Percentiles rank a stretch among this genome's conserved stretches.
phyloP scores from a whole-genome alignment of 2,329 filamentous ascomycete species.

The Trichophaea hybrida region DNA sequence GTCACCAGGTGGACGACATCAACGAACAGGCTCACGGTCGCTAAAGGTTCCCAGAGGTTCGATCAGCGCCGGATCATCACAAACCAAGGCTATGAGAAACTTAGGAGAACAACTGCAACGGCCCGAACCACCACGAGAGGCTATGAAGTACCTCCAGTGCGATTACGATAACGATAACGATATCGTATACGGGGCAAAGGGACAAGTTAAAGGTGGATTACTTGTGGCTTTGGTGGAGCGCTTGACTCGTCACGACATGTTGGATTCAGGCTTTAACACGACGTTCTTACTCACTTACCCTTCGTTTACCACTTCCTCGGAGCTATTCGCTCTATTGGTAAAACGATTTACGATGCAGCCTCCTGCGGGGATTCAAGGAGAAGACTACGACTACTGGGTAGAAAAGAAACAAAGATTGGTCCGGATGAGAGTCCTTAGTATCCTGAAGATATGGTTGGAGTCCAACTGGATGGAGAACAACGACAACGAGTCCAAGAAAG shows the following conservation, averaged over 20 bases:
- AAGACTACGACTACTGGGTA: constrained; percentile 75
- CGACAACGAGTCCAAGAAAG: constrained; percentile 64
- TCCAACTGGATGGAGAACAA: constrained; percentile 97
- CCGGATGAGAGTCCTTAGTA: constrained; percentile 90
- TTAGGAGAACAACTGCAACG: constrained; percentile 39
- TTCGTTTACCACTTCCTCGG: constrained; percentile 80
- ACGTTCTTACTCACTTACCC: constrained; percentile 94
- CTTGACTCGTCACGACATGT: constrained; percentile 84
- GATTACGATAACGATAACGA: constrained; percentile 71
- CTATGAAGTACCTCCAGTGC: constrained; percentile 68
- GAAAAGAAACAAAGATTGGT: constrained; percentile 94
- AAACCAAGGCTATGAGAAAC: constrained; percentile 50
- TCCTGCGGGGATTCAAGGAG: constrained; percentile 58
- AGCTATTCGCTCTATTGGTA: constrained; percentile 84
- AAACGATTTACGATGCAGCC: constrained; percentile 87
- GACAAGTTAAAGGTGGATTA: constrained; percentile 75
- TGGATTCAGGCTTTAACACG: constrained; percentile 91
- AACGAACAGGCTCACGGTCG: not conserved
- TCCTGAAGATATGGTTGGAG: constrained; percentile 96
- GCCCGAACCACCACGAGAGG: constrained; percentile 46
- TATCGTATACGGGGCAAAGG: constrained; percentile 76
- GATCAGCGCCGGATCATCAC: not conserved
- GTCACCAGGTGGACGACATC: not conserved
- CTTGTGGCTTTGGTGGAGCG: constrained; percentile 83
- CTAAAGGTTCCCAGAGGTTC: not conserved